A percentile compares a stretch with the other conserved stretches of the same genome.
Evolutionary conservation across 257 asterid species (phyloP).

Genomic region (Craterostigma plantagineum): DNA sequence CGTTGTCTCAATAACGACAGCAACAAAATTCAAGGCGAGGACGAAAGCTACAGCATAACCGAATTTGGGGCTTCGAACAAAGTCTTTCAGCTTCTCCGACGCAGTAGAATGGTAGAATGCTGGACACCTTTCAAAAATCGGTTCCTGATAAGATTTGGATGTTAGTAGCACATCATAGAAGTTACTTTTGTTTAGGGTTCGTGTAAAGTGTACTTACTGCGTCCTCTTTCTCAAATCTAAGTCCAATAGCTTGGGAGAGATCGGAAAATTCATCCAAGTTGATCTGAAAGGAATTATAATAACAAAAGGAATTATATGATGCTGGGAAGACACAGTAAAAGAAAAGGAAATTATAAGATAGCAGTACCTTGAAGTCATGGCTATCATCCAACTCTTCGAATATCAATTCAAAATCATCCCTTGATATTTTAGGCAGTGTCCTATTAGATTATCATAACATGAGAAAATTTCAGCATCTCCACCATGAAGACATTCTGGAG

Average conservation of each 20-base stretch:
- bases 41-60: slow-evolving; percentile 45
- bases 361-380: slow-evolving; percentile 61
- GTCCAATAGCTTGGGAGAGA: slow-evolving; percentile 76
- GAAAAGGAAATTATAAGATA: slow-evolving; percentile 3
- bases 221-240: slow-evolving; percentile 87
- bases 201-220: slow-evolving; percentile 33
- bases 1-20: slow-evolving; percentile 85
- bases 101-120: slow-evolving; percentile 47
- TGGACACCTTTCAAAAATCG: slow-evolving; percentile 57
- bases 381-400: slow-evolving; percentile 86
- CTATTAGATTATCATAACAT: slow-evolving; percentile 12
- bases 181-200: slow-evolving; percentile 4
- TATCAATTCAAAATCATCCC: slow-evolving; percentile 79
- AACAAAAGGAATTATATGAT: slow-evolving; percentile 3
- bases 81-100: slow-evolving; percentile 52
- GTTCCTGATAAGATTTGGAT: slow-evolving; percentile 33
- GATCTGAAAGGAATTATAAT: slow-evolving; percentile 32
- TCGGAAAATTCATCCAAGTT: slow-evolving; percentile 76
- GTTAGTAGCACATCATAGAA: slow-evolving; percentile 2
- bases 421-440: slow-evolving; percentile 84
- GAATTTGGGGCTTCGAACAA: slow-evolving; percentile 49
- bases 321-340: slow-evolving; percentile 5
- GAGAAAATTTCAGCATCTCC: no score
- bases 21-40: slow-evolving; percentile 62
- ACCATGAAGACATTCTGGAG: no score